Conservation (phyloP, 345 rosid species). For the Gossypium raimondii region DNA sequence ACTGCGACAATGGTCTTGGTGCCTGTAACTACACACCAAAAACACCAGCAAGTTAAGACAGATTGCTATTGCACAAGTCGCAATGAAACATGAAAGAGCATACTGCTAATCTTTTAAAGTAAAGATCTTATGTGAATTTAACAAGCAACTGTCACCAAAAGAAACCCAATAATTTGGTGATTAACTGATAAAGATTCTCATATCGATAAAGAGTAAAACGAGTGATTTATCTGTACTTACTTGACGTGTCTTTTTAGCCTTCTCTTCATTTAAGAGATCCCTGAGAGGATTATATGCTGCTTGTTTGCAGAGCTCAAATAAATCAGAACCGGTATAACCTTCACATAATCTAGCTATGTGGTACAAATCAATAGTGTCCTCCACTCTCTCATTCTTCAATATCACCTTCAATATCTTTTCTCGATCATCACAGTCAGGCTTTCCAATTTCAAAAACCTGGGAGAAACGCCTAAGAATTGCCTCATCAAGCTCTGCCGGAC, state of each 20-base stretch:
- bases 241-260: conserved; percentile 47
- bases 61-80: neutral
- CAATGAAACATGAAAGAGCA: neutral
- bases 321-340: conserved; percentile 87
- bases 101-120: neutral
- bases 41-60: neutral
- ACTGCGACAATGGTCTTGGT: conserved; percentile 62
- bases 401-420: conserved; percentile 78
- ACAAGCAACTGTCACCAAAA: neutral
- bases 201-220: neutral
- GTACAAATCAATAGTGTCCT: conserved; percentile 53
- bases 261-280: conserved; percentile 75
- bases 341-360: conserved; percentile 60
- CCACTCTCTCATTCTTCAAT: conserved; percentile 74
- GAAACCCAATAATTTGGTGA: neutral
- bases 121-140: neutral
- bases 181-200: neutral
- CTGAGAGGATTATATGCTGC: conserved; percentile 88
- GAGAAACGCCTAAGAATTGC: conserved; percentile 93
- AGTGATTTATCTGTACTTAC: conserved; percentile 39
- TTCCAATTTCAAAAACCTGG: conserved; percentile 90
- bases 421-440: conserved; percentile 69
- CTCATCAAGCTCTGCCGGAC: conserved; percentile 94
- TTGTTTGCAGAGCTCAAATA: conserved; percentile 91
- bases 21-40: neutral